Percentiles rank a stretch among this genome's conserved stretches.
phyloP scores from a whole-genome alignment of 2,329 filamentous ascomycete genomes.

The Fusarium siculi region DNA sequence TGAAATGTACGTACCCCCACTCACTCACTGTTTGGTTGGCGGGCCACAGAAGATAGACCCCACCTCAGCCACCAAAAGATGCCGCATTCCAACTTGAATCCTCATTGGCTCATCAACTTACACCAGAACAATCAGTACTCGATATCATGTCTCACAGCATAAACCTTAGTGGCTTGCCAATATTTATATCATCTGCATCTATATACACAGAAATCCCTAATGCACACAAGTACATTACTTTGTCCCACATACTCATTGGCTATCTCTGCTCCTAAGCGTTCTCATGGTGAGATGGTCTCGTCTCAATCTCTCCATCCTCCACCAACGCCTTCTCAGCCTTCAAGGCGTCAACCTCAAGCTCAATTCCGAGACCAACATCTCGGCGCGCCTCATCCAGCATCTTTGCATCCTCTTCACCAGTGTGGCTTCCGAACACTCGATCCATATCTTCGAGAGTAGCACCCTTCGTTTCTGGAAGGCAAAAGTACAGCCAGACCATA shows the following conservation, averaged over 20 bases:
- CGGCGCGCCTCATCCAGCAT: conserved; percentile 36
- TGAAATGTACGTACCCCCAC: not conserved
- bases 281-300: conserved; percentile 29
- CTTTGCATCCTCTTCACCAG: conserved; percentile 41
- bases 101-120: conserved; percentile 19
- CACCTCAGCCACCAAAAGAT: not conserved
- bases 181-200: not conserved
- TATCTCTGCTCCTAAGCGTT: conserved; percentile 10
- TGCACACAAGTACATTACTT: not conserved
- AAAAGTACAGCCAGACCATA: conserved; percentile 60
- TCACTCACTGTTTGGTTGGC: conserved; percentile 13
- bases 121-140: not conserved
- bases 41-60: conserved; percentile 19
- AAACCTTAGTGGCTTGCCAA: not conserved
- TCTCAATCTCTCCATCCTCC: conserved; percentile 29
- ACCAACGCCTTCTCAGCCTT: conserved; percentile 36
- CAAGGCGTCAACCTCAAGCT: conserved; percentile 26
- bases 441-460: conserved; percentile 66
- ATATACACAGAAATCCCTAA: not conserved
- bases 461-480: conserved; percentile 65
- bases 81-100: not conserved
- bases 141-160: not conserved
- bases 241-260: not conserved
- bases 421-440: conserved; percentile 57
- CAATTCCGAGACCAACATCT: conserved; percentile 33